These are phyloP conservation scores for Zymoseptoria passerinii DNA, from an alignment of 2,329 filamentous ascomycete species.

Conservation along the genomic window DNA sequence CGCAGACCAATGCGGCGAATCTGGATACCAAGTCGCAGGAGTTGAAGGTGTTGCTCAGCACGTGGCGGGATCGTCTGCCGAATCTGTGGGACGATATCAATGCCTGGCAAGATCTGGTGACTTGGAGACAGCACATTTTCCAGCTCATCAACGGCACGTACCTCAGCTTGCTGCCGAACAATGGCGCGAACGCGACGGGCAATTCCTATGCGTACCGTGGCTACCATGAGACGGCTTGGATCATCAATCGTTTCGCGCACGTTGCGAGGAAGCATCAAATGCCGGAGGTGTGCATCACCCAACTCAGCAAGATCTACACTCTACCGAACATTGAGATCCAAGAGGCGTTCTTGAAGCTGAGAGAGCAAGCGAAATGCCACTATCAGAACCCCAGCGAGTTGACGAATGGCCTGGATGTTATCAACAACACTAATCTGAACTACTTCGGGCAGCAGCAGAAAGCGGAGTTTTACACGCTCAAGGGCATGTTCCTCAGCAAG, in stretches of 20 bases:
- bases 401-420: constrained; percentile 87
- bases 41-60: constrained; percentile 83
- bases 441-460: constrained; percentile 96
- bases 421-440: constrained; percentile 98
- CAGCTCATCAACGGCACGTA: constrained; percentile 94
- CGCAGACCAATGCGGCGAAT: constrained; percentile 73
- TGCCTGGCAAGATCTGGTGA: constrained; percentile 98
- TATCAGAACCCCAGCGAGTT: constrained; percentile 94
- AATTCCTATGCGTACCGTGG: constrained; percentile 94
- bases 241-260: constrained; percentile 97
- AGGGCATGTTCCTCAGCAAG: constrained; percentile 98
- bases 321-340: constrained; percentile 99
- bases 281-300: constrained; percentile 92
- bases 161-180: constrained; percentile 71
- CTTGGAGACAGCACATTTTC: constrained; percentile 98
- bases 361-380: constrained; percentile 98
- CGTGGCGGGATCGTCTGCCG: constrained; percentile 89
- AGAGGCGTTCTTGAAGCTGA: constrained; percentile 92
- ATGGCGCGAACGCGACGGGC: constrained; percentile 67
- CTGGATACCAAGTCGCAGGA: constrained; percentile 92
- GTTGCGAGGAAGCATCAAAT: constrained; percentile 95
- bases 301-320: constrained; percentile 96
- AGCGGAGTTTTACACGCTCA: constrained; percentile 97
- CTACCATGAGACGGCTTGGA: constrained; percentile 99
- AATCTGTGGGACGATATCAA: constrained; percentile 99